phyloP scores from a whole-genome alignment of 208 protist genomes.

The Trypanosoma conorhini region DNA sequence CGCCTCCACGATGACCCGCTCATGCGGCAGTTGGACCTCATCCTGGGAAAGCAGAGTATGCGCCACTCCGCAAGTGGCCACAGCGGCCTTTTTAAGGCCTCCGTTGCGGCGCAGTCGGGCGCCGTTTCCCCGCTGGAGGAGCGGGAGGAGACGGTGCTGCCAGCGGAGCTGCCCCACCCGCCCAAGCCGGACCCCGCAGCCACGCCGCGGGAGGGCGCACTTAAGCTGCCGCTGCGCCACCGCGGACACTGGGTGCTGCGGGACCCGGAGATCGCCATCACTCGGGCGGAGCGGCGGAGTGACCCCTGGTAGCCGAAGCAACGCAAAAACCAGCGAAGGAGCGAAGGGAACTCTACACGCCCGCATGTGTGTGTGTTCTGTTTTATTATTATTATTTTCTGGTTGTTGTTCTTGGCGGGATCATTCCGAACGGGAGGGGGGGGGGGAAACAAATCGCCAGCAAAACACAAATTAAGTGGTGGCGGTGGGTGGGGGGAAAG shows the following conservation, averaged over 20 bases:
- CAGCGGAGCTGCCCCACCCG: constrained; percentile 73
- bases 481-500: no score
- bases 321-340: background rate
- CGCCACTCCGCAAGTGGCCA: constrained; percentile 27
- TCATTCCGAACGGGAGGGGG: no score
- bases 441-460: no score
- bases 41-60: constrained; percentile 72
- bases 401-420: no score
- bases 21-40: constrained; percentile 74
- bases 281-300: constrained; percentile 61
- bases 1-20: constrained; percentile 79
- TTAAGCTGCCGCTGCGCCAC: constrained; percentile 52
- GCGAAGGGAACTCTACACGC: background rate
- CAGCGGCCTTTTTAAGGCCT: constrained; percentile 18
- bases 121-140: constrained; percentile 41
- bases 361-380: background rate
- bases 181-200: constrained; percentile 57
- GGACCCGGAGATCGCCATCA: constrained; percentile 86
- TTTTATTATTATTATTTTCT: background rate
- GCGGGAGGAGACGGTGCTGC: constrained; percentile 56
- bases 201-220: constrained; percentile 43
- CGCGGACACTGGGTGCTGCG: constrained; percentile 90
- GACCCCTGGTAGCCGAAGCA: constrained; percentile 72
- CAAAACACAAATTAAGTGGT: no score
- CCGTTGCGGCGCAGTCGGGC: background rate